Evolutionary conservation across 208 protist genomes (phyloP).

Genomic region (Herpetomonas samuelpessoai): DNA sequence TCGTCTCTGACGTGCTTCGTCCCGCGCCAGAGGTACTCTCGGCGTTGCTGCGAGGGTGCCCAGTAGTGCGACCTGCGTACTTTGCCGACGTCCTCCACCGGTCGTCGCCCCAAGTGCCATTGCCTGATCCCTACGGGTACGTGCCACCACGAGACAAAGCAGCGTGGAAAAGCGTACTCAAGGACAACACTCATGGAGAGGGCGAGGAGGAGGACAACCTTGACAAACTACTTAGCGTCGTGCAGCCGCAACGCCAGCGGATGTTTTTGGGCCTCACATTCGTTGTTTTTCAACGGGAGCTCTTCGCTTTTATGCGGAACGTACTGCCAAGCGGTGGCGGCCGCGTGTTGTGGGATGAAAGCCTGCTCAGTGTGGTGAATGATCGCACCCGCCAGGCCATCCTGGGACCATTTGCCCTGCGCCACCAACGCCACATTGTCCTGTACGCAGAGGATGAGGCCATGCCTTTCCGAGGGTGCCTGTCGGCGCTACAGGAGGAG

Average conservation of each 20-base stretch:
- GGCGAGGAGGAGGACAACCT: background rate
- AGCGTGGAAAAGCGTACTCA: background rate
- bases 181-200: too few species aligned
- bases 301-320: conserved; percentile 51
- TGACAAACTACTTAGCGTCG: conserved; percentile 5
- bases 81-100: conserved; percentile 40
- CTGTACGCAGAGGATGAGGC: conserved; percentile 52
- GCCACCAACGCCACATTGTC: conserved; percentile 45
- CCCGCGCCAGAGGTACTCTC: conserved; percentile 53
- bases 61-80: conserved; percentile 63
- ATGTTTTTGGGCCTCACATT: conserved; percentile 54
- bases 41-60: conserved; percentile 48
- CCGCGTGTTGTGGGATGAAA: conserved; percentile 41
- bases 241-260: conserved; percentile 25
- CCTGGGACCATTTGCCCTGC: background rate
- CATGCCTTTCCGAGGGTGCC: conserved; percentile 32
- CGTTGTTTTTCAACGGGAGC: conserved; percentile 50
- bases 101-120: conserved; percentile 38
- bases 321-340: conserved; percentile 54
- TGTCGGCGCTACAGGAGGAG: conserved; percentile 28
- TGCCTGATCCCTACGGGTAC: conserved; percentile 31
- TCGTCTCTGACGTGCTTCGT: conserved; percentile 28
- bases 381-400: background rate
- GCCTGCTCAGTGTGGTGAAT: conserved; percentile 11
- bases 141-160: conserved; percentile 20